A percentile compares a stretch with the other conserved stretches of the same genome.
Evolutionary conservation across 805 yeast genomes (phyloP).

Genomic region (Lipomyces spencermartinsiae): DNA sequence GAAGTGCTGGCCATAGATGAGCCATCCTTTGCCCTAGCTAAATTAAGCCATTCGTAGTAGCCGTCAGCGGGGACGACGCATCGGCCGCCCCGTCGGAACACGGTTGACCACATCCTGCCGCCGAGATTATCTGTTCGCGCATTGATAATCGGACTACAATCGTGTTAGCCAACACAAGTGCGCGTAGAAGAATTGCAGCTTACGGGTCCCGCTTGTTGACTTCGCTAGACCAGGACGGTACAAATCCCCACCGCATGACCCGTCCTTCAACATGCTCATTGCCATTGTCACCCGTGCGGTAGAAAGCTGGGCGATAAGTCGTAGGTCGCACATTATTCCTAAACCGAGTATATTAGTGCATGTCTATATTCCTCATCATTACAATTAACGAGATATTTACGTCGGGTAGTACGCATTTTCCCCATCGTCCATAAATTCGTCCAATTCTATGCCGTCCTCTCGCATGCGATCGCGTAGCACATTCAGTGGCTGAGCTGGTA

Average conservation of each 20-base stretch:
- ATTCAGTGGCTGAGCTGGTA: conserved; percentile 28
- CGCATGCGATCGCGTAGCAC: conserved; percentile 32
- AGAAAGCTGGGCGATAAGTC: conserved; percentile 30
- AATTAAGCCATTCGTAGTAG: conserved; percentile 78
- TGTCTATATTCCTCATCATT: neutral
- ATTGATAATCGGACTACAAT: conserved; percentile 53
- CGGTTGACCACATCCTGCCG: conserved; percentile 63
- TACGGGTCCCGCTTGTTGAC: conserved; percentile 42
- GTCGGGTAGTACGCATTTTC: conserved; percentile 46
- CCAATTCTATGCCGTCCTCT: conserved; percentile 42
- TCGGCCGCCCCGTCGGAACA: conserved; percentile 54
- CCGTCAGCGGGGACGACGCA: conserved; percentile 84
- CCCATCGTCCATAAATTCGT: conserved; percentile 39
- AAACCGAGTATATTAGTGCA: neutral
- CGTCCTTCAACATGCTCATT: conserved; percentile 43
- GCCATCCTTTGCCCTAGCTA: conserved; percentile 52
- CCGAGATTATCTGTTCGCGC: conserved; percentile 70
- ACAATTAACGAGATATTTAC: conserved; percentile 45
- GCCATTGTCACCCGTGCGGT: conserved; percentile 12
- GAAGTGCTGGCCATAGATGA: conserved; percentile 33
- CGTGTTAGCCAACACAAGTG: neutral
- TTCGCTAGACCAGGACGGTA: conserved; percentile 72
- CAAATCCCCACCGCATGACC: conserved; percentile 79
- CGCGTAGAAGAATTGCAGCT: neutral
- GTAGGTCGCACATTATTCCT: conserved; percentile 34